Evolutionary conservation across 345 rosid genomes (phyloP), one percentile per base, ranked within the genome.

Genomic region (Murraya koenigii): DNA sequence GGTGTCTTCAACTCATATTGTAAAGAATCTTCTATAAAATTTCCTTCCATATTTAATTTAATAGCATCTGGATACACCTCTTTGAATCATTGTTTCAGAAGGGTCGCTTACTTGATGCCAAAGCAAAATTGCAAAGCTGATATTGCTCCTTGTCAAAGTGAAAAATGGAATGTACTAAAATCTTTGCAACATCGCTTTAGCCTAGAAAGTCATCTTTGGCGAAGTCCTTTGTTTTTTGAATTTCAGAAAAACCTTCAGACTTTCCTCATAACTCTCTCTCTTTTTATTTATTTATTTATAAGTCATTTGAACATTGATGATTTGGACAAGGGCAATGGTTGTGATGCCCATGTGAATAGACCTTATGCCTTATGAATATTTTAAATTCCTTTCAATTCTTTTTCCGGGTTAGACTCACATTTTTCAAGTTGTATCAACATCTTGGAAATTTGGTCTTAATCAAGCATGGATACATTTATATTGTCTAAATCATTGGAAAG

Each of bases 51-150:
- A 10, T 60, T 32, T 68, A 69, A 71, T 47, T 52, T 77, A 56
- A 55, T 30, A 23, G 98, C 99, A 93, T 93, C 96, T 77, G 13
- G 98, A 90, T 93, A 91, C 98, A 82, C 84, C 95, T 89, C 82
- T 83, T 81, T 86, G 89, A 86, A 86, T 91, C 82, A 71, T 87
- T 71, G 80, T 91, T 89, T 91, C 91, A 80, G 84, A 79, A 82
- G 69, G 97, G 97, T 88, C 99, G 94, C 98, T 85, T 79, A 76
- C 30, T 70, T 63, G 95, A 96, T 94, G 98, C 98, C 77, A 91
- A 55, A 95, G 74, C 26, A 83, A 90, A 78, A 78, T 30, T 71
- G 92, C 95, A 74, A 80, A 86, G 89, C 80, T 73, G 88, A 80
- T 90, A 85, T 80, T 87, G 80, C 90, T 85, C 80, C 88, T 68